Conservation (phyloP, 2,329 filamentous ascomycete genomes). For the Aspergillus japonicus region DNA sequence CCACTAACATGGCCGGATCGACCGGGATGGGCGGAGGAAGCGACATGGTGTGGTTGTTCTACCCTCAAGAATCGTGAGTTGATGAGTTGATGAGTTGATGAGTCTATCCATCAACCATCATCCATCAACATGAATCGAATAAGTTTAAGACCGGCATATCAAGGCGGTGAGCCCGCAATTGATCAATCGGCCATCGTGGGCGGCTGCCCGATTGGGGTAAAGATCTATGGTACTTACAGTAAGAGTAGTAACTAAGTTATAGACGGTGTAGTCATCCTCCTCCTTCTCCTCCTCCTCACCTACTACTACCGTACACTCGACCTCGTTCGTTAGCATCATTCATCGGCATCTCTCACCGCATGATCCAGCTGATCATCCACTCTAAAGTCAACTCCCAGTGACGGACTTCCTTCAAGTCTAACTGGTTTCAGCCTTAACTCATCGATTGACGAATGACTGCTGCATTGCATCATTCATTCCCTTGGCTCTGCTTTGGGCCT, state of each 20-base stretch:
- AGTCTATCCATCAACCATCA: too few species aligned
- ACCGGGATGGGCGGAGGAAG: constrained; percentile 12
- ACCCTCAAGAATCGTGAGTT: neutral
- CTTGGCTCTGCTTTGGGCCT: too few species aligned
- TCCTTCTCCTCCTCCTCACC: neutral
- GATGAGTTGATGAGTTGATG: neutral
- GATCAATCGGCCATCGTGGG: neutral
- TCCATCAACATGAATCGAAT: too few species aligned
- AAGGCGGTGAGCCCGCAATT: neutral
- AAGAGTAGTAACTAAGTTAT: too few species aligned
- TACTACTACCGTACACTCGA: too few species aligned
- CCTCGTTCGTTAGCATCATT: neutral
- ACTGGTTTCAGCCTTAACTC: neutral
- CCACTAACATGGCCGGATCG: constrained; percentile 26
- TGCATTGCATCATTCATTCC: neutral
- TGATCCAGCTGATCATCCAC: too few species aligned
- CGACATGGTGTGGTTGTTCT: constrained; percentile 5
- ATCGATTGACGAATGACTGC: neutral
- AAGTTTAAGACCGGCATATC: neutral
- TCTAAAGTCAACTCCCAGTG: too few species aligned
- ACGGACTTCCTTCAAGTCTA: neutral
- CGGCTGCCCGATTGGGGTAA: neutral
- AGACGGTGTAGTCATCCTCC: neutral
- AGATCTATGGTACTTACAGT: neutral
- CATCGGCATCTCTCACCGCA: too few species aligned